A percentile compares a stretch with the other conserved stretches of the same genome.
Evolutionary conservation across 2,329 filamentous ascomycete genomes (phyloP).

Genomic region (Hortaea werneckii): DNA sequence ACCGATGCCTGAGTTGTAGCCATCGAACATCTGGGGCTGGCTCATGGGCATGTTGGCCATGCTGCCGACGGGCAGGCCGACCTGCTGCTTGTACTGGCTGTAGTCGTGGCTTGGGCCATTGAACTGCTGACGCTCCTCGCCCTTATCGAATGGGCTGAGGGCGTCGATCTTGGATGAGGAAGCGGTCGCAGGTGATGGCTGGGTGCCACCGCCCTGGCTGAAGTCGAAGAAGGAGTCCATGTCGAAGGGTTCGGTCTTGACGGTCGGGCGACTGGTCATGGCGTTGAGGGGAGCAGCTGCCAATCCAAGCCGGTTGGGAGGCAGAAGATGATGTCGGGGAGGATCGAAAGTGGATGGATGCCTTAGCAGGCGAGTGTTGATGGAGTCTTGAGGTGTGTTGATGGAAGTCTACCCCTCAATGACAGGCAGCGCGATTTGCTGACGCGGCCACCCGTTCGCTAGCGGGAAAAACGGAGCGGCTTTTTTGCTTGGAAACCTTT

Average conservation of each 20-base stretch:
- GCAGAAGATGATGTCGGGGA: background rate
- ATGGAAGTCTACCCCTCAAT: slow-evolving; percentile 4
- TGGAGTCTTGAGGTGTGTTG: slow-evolving; percentile 1
- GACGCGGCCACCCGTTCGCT: slow-evolving; percentile 5
- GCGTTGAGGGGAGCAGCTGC: slow-evolving; percentile 4
- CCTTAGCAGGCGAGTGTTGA: background rate
- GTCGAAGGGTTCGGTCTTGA: slow-evolving; percentile 29
- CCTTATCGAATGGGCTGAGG: slow-evolving; percentile 23
- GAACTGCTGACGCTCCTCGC: slow-evolving; percentile 28
- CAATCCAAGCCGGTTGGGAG: slow-evolving; percentile 3
- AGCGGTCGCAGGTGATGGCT: slow-evolving; percentile 19
- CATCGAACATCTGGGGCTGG: slow-evolving; percentile 23
- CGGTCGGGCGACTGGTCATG: slow-evolving; percentile 15
- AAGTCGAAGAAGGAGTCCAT: slow-evolving; percentile 33
- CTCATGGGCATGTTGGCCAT: slow-evolving; percentile 71
- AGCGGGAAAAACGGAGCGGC: background rate
- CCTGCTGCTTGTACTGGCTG: slow-evolving; percentile 90
- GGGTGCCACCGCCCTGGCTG: slow-evolving; percentile 24
- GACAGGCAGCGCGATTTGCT: slow-evolving; percentile 6
- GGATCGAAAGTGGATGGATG: slow-evolving; percentile 2
- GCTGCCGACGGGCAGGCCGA: slow-evolving; percentile 77
- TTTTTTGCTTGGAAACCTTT: background rate
- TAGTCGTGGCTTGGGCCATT: slow-evolving; percentile 78
- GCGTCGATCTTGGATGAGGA: slow-evolving; percentile 16
- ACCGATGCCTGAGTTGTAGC: slow-evolving; percentile 49